Evolutionary conservation across 257 asterid species (phyloP), one percentile per base, ranked within the genome.

Genomic region (Verbena officinalis): DNA sequence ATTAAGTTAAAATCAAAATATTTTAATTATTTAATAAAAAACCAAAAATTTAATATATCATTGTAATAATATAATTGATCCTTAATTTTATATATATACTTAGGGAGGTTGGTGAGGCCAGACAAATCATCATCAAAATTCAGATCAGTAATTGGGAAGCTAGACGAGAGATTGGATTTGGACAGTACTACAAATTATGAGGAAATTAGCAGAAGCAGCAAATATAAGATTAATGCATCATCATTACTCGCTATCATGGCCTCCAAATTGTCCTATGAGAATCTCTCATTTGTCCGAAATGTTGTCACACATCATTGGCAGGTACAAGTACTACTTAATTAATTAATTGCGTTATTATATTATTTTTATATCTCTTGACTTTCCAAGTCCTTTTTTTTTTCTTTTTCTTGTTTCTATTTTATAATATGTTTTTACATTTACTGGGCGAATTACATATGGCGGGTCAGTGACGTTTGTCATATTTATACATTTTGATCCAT

Each of bases 211-310:
- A 46, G 49, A 13, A 73, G 68, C 38, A 21, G 22, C 44, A 52
- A 76, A 27, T 69, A 76, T 33, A 42, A n/a, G n/a, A n/a, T n/a
- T n/a, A n/a, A 45, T 43, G 65, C 94, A 24, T 61, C 76, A 9
- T 42, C 81, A 4, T n/a, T n/a, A n/a, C n/a, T n/a, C n/a, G 71
- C 91, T 2, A 64, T 83, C 0, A 85, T 88, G 93, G 93, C 93
- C 2, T 80, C 93, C 58, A 85, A 88, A 78, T 55, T 85, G 19
- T 70, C 87, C 1, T 88, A 88, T 30, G 96, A 88, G 56, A 85
- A 88, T 60, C 51, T 74, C 68, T 66, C 87, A 14, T 81, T 79
- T 65, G 62, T 62, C 7, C 65, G 27, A 62, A 70, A 75, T 15
- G 74, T 81, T 0, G 68, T 88, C 48, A 51, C 65, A 12, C 67